Evolutionary conservation across 208 protist species (phyloP).

Genomic region (Wallacemonas collosoma): DNA sequence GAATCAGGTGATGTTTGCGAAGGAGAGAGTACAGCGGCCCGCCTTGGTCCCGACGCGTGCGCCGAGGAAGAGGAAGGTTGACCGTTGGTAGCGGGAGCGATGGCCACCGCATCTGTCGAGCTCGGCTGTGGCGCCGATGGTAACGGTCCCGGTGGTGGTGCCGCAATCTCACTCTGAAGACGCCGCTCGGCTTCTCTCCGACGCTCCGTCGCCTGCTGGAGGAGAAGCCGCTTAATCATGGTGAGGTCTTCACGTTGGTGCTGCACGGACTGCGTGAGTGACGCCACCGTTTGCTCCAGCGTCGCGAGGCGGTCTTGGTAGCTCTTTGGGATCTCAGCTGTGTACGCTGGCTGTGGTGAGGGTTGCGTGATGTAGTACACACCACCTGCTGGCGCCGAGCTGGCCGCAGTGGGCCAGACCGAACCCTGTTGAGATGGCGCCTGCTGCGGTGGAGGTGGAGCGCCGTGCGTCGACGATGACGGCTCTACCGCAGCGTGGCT

Average conservation of each 20-base stretch:
- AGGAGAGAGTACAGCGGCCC: too few species aligned
- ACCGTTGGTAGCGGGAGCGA: too few species aligned
- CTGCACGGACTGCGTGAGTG: conserved; percentile 73
- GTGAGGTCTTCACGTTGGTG: conserved; percentile 86
- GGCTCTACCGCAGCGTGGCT: conserved; percentile 9
- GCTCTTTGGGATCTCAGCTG: conserved; percentile 12
- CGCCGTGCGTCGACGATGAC: neutral
- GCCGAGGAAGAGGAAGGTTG: neutral
- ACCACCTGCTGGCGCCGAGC: neutral
- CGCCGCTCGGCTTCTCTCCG: conserved; percentile 58
- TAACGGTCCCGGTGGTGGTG: conserved; percentile 20
- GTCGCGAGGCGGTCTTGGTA: conserved; percentile 55
- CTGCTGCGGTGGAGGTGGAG: too few species aligned
- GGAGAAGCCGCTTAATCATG: conserved; percentile 83
- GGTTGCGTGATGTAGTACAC: conserved; percentile 13
- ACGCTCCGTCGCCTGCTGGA: conserved; percentile 71
- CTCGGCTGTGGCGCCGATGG: neutral
- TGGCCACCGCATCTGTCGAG: too few species aligned
- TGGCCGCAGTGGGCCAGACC: too few species aligned
- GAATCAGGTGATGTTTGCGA: neutral
- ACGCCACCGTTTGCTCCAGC: conserved; percentile 75
- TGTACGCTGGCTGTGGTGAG: neutral
- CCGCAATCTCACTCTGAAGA: conserved; percentile 26
- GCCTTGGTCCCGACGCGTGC: too few species aligned
- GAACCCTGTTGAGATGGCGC: too few species aligned